Evolutionary conservation across 805 yeast species (phyloP).

Genomic region (Sugiyamaella mastotermitis): DNA sequence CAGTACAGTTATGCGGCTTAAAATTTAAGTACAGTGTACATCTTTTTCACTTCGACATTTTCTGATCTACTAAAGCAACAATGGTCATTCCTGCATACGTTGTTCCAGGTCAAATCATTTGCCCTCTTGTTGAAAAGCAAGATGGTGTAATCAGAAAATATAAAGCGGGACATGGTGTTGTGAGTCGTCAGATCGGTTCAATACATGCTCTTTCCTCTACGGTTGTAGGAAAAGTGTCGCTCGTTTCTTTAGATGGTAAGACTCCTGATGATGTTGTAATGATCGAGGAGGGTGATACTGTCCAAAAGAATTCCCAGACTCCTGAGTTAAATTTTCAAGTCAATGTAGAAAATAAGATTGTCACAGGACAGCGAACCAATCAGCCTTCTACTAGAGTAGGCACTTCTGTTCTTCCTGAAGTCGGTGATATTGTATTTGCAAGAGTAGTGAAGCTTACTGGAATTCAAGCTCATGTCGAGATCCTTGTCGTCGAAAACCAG

Average conservation of each 20-base stretch:
- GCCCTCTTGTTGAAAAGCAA: slow-evolving; percentile 42
- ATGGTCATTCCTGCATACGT: slow-evolving; percentile 41
- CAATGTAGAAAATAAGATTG: slow-evolving; percentile 22
- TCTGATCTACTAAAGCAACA: too few relatives aligned
- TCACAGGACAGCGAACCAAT: slow-evolving; percentile 16
- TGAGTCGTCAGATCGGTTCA: slow-evolving; percentile 25
- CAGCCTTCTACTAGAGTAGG: slow-evolving; percentile 11
- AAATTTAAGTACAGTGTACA: too few relatives aligned
- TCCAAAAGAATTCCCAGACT: not conserved
- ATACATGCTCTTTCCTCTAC: slow-evolving; percentile 39
- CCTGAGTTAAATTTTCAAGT: slow-evolving; percentile 16
- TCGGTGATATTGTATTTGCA: slow-evolving; percentile 76
- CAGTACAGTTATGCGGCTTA: too few relatives aligned
- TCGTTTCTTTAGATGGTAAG: slow-evolving; percentile 18
- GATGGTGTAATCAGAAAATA: slow-evolving; percentile 37
- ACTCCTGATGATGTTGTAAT: slow-evolving; percentile 20
- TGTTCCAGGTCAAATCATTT: slow-evolving; percentile 78
- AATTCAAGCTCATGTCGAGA: slow-evolving; percentile 74
- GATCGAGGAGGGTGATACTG: slow-evolving; percentile 13
- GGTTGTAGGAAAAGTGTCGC: slow-evolving; percentile 50
- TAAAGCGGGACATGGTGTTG: slow-evolving; percentile 61
- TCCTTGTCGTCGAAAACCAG: slow-evolving; percentile 58
- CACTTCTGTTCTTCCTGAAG: slow-evolving; percentile 54
- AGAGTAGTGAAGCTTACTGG: slow-evolving; percentile 60
- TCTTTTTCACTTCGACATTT: too few relatives aligned